These are phyloP conservation scores for Moricandia arvensis DNA, from an alignment of 345 rosid species.

Conservation along the genomic window DNA sequence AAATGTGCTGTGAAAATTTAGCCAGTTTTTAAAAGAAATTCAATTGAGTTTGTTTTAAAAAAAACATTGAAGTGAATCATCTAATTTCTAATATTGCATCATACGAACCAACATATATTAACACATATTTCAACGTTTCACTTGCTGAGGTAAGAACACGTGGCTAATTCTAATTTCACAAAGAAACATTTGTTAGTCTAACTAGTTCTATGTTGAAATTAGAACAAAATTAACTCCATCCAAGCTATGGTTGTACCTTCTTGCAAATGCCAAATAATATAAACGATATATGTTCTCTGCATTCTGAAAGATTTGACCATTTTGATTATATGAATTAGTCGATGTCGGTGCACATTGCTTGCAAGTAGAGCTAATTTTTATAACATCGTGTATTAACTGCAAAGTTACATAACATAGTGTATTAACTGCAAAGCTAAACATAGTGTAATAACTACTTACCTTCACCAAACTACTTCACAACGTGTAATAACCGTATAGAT, in stretches of 20 bases:
- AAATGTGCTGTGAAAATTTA: neutral
- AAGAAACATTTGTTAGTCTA: neutral
- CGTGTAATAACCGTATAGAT: too few relatives aligned
- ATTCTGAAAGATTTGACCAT: neutral
- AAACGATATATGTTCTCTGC: neutral
- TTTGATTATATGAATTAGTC: neutral
- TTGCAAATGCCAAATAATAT: neutral
- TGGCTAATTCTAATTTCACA: neutral
- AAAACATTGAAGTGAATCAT: too few relatives aligned
- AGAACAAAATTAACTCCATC: neutral
- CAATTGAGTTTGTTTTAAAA: too few relatives aligned
- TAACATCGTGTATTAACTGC: too few relatives aligned
- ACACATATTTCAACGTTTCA: too few relatives aligned
- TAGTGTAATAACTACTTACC: too few relatives aligned
- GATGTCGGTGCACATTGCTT: neutral
- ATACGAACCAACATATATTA: too few relatives aligned
- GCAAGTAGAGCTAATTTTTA: neutral
- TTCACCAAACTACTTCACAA: too few relatives aligned
- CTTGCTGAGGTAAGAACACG: neutral
- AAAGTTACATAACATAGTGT: too few relatives aligned
- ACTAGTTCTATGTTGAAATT: neutral
- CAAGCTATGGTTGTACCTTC: neutral
- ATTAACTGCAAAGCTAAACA: too few relatives aligned
- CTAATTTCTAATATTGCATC: too few relatives aligned
- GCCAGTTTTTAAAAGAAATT: too few relatives aligned